A percentile compares a stretch with the other conserved stretches of the same genome.
These are phyloP conservation scores for Moricandia arvensis DNA, from an alignment of 345 rosid species.

Conservation along the genomic window DNA sequence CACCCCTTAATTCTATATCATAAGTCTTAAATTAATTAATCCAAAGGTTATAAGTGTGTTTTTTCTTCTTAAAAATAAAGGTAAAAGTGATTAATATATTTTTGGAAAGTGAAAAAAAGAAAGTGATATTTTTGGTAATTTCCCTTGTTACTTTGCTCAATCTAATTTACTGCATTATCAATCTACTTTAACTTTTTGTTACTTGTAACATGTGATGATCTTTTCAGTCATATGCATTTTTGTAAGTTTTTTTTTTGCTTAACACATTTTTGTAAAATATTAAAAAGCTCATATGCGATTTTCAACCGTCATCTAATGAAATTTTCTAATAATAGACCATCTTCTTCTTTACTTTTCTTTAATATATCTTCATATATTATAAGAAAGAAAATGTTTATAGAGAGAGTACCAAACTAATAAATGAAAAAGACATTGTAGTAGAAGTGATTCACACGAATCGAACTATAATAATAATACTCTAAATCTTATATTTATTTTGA, in stretches of 20 bases:
- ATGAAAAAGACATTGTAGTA: constrained; percentile 35
- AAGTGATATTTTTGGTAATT: no score
- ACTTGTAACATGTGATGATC: background rate
- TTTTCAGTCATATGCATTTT: background rate
- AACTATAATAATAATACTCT: constrained; percentile 7
- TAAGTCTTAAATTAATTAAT: no score
- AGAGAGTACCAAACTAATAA: constrained; percentile 3
- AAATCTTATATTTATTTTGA: background rate
- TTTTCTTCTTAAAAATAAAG: no score
- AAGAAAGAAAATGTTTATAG: background rate
- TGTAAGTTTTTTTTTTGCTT: no score
- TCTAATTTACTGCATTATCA: background rate
- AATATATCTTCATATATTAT: background rate
- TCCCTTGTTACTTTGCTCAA: no score
- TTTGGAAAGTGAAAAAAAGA: no score
- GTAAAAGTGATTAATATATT: no score
- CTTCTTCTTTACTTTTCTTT: background rate
- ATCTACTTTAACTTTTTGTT: background rate
- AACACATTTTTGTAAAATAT: background rate
- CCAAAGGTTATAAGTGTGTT: no score
- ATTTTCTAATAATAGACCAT: background rate
- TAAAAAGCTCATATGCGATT: background rate
- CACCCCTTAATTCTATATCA: no score
- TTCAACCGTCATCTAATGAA: background rate
- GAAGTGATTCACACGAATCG: constrained; percentile 35